phyloP scores from a whole-genome alignment of 495 filamentous ascomycete species.

The Parmelia sp. region DNA sequence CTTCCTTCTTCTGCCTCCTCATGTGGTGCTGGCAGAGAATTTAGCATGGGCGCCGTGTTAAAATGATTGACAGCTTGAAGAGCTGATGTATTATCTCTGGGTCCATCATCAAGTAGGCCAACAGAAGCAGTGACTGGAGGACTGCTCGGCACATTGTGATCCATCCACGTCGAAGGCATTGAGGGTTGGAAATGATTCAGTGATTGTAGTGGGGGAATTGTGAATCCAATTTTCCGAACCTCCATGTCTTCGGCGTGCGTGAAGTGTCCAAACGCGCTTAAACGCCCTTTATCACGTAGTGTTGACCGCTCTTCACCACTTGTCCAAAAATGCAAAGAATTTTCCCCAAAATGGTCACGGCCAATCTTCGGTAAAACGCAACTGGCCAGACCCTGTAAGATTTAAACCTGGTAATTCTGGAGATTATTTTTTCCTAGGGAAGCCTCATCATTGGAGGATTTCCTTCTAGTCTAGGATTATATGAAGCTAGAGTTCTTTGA shows the following conservation, averaged over 20 bases:
- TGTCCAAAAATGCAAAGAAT: not conserved
- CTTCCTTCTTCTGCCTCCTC: conserved; percentile 39
- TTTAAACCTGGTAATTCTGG: no score
- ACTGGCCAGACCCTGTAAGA: no score
- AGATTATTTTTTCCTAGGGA: no score
- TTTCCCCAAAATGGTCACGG: no score
- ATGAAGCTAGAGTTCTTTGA: no score
- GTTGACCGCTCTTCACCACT: not conserved
- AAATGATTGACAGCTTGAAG: not conserved
- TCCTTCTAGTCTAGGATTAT: no score
- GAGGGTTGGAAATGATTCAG: not conserved
- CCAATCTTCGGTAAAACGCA: no score
- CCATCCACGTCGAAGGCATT: not conserved
- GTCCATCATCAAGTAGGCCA: not conserved
- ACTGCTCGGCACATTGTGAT: conserved; percentile 1
- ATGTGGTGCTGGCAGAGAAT: not conserved
- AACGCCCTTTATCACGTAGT: not conserved
- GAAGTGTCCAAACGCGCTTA: not conserved
- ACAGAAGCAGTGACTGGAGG: conserved; percentile 5
- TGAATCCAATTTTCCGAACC: not conserved
- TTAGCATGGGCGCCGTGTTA: not conserved
- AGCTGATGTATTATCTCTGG: not conserved
- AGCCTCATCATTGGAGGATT: no score
- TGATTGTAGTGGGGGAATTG: not conserved
- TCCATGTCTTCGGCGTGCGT: not conserved